Base-by-base conservation (phyloP, 148 eudicot genomes). In the Rhododendron ferrugineum region DNA sequence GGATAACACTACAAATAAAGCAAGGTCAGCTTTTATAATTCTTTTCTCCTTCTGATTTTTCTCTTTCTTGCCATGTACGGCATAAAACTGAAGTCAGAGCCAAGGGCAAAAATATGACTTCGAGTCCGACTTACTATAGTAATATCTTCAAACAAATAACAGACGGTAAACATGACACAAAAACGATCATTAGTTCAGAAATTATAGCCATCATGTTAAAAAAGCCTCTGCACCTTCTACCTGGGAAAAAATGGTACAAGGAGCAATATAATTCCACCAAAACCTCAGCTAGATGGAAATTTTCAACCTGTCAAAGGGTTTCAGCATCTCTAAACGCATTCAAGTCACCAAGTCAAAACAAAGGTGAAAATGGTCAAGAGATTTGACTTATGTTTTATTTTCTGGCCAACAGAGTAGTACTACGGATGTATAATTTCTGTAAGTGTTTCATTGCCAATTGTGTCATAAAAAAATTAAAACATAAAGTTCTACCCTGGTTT, bases 1-100 rank as follows among this genome's bases (percentile, higher is more conserved):
- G 96, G 84, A 97, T 93, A 74, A 91, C 93, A 42, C 99, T 97
- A 83, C 34, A 92, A 86, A 79, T 15, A 82, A 22, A 60, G 80
- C 37, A 82, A 72, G 46, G 72, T 82, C 60, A 90, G 85, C n/a
- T 60, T 54, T 16, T 74, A 42, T 44, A 16, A 54, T 32, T 18
- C 14, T 34, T 47, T 14, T 80, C 75, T 30, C 20, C 54, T 79
- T 28, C 6, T 30, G 16, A 14, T 49, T 79, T 20, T 4, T 11
- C 82, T 30, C 82, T 50, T 18, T 46, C 37, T 79, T 32, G 36
- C 37, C 50, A 81, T 22, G 2, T 47, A 18, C 1, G 3, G 50
- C 64, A 81, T 14, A 58, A 50, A 81, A 23, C 49, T 36, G 44
- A 82, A 42, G 6, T 15, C 40, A 82, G 37, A 30, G 26, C 3